Evolutionary conservation across 805 yeast genomes (phyloP), one percentile per base, ranked within the genome.

Genomic region (Pichia nakasei): DNA sequence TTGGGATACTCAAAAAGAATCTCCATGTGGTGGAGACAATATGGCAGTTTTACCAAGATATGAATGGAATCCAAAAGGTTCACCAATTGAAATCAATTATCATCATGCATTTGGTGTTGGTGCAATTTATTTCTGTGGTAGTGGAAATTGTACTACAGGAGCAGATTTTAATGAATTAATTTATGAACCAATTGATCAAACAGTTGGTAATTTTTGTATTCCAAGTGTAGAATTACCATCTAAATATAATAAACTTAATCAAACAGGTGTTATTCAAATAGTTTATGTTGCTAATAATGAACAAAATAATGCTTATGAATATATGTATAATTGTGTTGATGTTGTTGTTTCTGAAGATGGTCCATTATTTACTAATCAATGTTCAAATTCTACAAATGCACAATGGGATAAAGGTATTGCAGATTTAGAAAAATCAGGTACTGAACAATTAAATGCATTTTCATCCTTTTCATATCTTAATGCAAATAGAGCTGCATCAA

Each of bases 1-100:
- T 38, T 58, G 51, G 52, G 53, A 40, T 22, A 58, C 64, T 2
- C 63, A 60, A 47, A 41, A 50, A 4, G 45, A 45, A 13, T 56
- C 53, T 6, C 64, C 63, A 18, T 60, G 65, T 51, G 65, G 63
- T 32, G 64, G 64, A n/a, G 51, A 35, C 34, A 53, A 59, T 41
- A 5, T 21, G 3, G 51, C 49, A 33, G 61, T 56, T n/a, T 21
- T 38, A 29, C 61, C 64, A 35, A 52, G 63, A 46, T 60, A 35
- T 27, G 36, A 48, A 29, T 60, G 63, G 63, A 60, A 57, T 38
- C 59, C 61, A n/a, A 35, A 45, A 4, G 64, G 65, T 4, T 60
- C 64, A 4, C 64, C 65, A 22, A 11, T 60, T 20, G 63, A 57
- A 22, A 18, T 58, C 7, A 38, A 39, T 22, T 41, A 49, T 47